Conservation (phyloP, 2,329 filamentous ascomycete species). For the Lasiodiplodia citricola region DNA sequence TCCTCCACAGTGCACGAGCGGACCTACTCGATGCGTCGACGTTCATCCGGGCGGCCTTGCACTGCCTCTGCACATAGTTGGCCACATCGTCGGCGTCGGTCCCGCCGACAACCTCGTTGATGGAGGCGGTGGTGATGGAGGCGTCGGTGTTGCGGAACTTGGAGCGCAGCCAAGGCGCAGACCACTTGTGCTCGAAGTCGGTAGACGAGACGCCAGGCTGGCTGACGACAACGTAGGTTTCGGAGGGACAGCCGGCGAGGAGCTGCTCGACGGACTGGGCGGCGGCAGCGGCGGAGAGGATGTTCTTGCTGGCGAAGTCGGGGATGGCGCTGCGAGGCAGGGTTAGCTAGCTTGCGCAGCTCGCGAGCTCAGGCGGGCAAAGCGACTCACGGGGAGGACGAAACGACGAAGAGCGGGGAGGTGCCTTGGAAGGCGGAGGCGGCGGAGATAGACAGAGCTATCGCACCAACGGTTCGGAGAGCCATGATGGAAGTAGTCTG, state of each 20-base stretch:
- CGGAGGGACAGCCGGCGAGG: constrained; percentile 72
- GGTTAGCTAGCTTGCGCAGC: constrained; percentile 36
- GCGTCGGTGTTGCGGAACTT: constrained; percentile 56
- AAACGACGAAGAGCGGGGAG: constrained; percentile 88
- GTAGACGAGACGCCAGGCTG: constrained; percentile 75
- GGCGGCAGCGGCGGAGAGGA: constrained; percentile 52
- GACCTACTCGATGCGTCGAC: constrained; percentile 50
- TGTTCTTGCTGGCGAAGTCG: constrained; percentile 35
- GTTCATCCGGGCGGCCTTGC: constrained; percentile 50
- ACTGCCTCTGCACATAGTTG: constrained; percentile 52
- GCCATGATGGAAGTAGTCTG: constrained; percentile 38
- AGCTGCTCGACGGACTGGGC: constrained; percentile 49
- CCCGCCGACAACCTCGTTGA: constrained; percentile 60
- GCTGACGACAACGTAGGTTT: constrained; percentile 76
- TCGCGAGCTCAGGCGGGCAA: neutral
- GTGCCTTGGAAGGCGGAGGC: constrained; percentile 81
- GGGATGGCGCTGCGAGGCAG: constrained; percentile 34
- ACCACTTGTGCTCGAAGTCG: constrained; percentile 65
- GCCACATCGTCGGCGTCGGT: constrained; percentile 53
- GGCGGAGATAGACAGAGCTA: constrained; percentile 55
- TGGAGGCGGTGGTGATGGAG: constrained; percentile 57
- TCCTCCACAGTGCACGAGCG: neutral
- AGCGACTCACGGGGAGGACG: constrained; percentile 69
- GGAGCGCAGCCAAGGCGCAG: constrained; percentile 60
- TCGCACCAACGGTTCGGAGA: constrained; percentile 53